These are phyloP conservation scores for Dendryphion nanum DNA, from an alignment of 2,329 filamentous ascomycete species.

Conservation along the genomic window DNA sequence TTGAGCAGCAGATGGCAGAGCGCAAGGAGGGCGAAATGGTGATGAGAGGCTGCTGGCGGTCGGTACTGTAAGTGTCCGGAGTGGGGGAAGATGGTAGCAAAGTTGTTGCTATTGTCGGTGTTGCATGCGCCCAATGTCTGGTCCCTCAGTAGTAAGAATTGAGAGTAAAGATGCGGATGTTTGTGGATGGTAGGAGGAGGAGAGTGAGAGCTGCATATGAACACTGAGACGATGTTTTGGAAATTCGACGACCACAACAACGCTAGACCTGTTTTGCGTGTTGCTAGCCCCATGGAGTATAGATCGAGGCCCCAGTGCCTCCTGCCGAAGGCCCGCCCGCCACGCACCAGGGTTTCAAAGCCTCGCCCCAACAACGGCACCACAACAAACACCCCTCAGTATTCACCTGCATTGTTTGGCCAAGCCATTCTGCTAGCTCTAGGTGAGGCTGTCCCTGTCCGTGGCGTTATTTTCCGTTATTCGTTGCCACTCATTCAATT, in stretches of 20 bases:
- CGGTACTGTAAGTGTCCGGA: constrained; percentile 11
- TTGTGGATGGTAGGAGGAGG: constrained; percentile 22
- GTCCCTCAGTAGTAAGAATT: constrained; percentile 23
- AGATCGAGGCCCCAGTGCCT: background rate
- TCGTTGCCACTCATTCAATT: too few species aligned
- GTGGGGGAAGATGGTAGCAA: constrained; percentile 2
- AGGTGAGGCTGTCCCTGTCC: constrained; percentile 17
- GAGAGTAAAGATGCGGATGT: constrained; percentile 37
- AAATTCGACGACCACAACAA: constrained; percentile 12
- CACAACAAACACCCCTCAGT: constrained; percentile 18
- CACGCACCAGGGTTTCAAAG: constrained; percentile 19
- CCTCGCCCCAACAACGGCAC: constrained; percentile 18
- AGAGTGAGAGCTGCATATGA: constrained; percentile 20
- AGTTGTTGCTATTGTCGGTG: background rate
- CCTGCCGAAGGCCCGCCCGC: too few species aligned
- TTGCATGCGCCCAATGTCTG: background rate
- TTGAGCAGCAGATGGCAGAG: constrained; percentile 4
- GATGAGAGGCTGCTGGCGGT: constrained; percentile 14
- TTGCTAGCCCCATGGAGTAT: background rate
- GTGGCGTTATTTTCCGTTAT: too few species aligned
- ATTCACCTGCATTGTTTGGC: too few species aligned
- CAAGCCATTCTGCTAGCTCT: constrained; percentile 14
- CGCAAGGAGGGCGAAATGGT: constrained; percentile 8
- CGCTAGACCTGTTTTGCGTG: constrained; percentile 5
- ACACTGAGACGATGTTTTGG: constrained; percentile 22